Conservation (phyloP, 202 grass and related monocot species). For the Sporobolus alterniflorus region DNA sequence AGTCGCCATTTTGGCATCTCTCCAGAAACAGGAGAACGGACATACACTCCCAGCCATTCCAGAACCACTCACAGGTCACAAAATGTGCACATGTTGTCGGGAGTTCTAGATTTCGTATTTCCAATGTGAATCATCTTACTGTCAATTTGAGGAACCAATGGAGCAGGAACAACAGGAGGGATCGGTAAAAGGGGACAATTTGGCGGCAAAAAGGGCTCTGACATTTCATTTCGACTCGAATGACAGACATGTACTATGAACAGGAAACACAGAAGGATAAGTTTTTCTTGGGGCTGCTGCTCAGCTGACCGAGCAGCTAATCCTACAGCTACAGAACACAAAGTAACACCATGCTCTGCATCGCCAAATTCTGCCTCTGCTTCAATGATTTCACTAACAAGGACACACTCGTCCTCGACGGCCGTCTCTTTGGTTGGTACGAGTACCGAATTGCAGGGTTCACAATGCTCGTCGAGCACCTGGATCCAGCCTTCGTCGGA, state of each 20-base stretch:
- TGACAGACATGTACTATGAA: background rate
- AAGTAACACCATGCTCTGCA: background rate
- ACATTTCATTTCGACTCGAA: slow-evolving; percentile 43
- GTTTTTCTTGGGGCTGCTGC: background rate
- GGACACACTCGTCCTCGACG: background rate
- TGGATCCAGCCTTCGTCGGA: slow-evolving; percentile 56
- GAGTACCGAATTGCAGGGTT: background rate
- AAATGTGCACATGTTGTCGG: background rate
- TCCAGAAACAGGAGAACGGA: background rate
- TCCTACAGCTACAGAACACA: slow-evolving; percentile 37
- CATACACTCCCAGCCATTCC: background rate
- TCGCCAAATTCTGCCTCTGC: background rate
- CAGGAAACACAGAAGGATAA: slow-evolving; percentile 3
- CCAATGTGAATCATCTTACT: background rate
- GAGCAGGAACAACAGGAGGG: background rate
- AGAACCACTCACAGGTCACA: background rate
- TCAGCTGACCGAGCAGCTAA: background rate
- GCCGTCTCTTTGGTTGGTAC: background rate
- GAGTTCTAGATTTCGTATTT: background rate
- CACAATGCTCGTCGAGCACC: slow-evolving; percentile 3
- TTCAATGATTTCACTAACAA: background rate
- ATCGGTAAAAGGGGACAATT: background rate
- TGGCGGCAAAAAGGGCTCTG: background rate
- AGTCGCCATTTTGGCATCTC: slow-evolving; percentile 11
- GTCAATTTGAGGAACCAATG: background rate